phyloP scores from a whole-genome alignment of 495 filamentous ascomycete genomes.

The Podospora appendiculata region DNA sequence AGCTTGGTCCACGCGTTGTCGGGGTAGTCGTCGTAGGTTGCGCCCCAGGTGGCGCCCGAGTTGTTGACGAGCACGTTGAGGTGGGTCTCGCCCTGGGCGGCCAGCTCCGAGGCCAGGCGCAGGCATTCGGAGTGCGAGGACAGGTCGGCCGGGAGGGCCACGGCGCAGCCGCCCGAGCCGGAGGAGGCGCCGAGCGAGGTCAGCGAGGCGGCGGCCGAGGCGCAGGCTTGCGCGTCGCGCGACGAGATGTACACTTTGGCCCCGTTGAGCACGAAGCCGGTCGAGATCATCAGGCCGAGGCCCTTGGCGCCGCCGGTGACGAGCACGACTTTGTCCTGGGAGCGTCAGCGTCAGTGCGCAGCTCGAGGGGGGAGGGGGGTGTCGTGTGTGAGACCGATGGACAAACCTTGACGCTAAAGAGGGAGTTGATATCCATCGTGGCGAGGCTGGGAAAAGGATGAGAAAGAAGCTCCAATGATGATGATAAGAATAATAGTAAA shows the following conservation, averaged over 20 bases:
- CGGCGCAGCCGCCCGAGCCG: constrained; percentile 13
- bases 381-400: background rate
- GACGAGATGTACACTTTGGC: constrained; percentile 84
- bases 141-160: constrained; percentile 32
- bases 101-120: constrained; percentile 54
- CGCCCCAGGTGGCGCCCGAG: constrained; percentile 73
- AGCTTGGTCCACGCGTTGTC: constrained; percentile 66
- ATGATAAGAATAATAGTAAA: too few species aligned
- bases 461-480: too few species aligned
- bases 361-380: background rate
- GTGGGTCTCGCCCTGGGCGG: constrained; percentile 51
- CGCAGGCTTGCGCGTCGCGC: constrained; percentile 38
- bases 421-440: constrained; percentile 46
- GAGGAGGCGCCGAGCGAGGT: constrained; percentile 9
- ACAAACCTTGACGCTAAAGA: constrained; percentile 54
- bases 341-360: background rate
- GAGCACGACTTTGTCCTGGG: constrained; percentile 32
- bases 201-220: constrained; percentile 18
- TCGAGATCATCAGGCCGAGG: constrained; percentile 72
- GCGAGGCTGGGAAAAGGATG: too few species aligned
- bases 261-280: constrained; percentile 70
- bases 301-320: constrained; percentile 46
- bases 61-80: constrained; percentile 79
- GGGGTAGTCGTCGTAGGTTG: constrained; percentile 60
- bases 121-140: constrained; percentile 42